Evolutionary conservation across 1,139 yeast species (phyloP).

Genomic region (Lodderomyces orthopsilosis): DNA sequence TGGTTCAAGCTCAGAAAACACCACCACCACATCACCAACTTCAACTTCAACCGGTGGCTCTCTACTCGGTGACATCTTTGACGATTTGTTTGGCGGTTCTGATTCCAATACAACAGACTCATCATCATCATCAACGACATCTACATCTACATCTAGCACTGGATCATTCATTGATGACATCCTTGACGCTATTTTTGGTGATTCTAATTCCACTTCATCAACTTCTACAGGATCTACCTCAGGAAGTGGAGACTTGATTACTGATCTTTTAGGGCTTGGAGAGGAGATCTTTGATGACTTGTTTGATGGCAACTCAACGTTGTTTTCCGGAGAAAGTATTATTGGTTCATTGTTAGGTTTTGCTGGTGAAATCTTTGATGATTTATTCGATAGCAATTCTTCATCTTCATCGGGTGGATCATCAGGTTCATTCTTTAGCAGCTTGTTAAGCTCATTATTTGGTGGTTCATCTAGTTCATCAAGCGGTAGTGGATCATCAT

Average conservation of each 20-base stretch:
- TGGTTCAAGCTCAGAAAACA: conserved; percentile 14
- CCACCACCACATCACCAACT: conserved; percentile 13
- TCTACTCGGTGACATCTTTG: conserved; percentile 17
- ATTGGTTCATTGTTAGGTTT: conserved; percentile 8
- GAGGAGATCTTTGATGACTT: conserved; percentile 8
- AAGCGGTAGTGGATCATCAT: not conserved
- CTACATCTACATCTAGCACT: conserved; percentile 14
- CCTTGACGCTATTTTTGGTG: conserved; percentile 16
- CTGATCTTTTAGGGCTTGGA: conserved; percentile 11
- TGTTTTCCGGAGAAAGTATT: conserved; percentile 6
- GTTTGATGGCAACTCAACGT: conserved; percentile 3
- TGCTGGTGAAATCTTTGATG: conserved; percentile 14
- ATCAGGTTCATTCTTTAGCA: conserved; percentile 14
- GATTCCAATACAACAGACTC: conserved; percentile 7
- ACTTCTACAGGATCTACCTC: conserved; percentile 11
- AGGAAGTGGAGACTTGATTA: conserved; percentile 12
- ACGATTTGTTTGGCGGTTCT: conserved; percentile 16
- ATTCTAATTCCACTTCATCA: conserved; percentile 10
- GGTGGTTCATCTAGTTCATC: conserved; percentile 9
- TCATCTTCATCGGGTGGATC: conserved; percentile 15
- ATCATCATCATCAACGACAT: conserved; percentile 14
- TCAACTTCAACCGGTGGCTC: conserved; percentile 15
- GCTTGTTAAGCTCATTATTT: conserved; percentile 8
- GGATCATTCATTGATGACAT: conserved; percentile 14
- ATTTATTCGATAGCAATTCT: conserved; percentile 17